Conservation (phyloP, 108 stramenopile genomes). For the Conticribra weissflogii region DNA sequence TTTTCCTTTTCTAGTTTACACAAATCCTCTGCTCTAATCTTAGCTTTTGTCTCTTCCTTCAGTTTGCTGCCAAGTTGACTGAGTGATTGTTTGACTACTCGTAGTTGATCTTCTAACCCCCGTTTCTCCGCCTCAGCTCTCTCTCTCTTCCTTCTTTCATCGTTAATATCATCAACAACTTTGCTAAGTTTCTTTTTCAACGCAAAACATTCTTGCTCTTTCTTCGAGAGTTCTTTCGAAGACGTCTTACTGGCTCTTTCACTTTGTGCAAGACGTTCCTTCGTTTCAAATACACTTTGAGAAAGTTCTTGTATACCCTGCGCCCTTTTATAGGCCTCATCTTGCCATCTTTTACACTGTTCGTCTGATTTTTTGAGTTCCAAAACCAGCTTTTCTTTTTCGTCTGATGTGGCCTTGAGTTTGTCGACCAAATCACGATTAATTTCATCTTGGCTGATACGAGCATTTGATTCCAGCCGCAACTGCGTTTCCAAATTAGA, state of each 20-base stretch:
- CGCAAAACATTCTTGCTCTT: constrained; percentile 77
- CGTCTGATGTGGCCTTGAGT: constrained; percentile 51
- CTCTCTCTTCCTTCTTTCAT: constrained; percentile 70
- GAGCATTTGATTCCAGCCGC: constrained; percentile 74
- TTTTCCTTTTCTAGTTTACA: constrained; percentile 73
- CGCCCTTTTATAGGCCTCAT: constrained; percentile 77
- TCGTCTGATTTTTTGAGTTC: constrained; percentile 61
- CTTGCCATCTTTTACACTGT: constrained; percentile 81
- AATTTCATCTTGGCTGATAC: constrained; percentile 64
- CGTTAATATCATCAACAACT: constrained; percentile 69
- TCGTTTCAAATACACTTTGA: constrained; percentile 86
- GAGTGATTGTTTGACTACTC: constrained; percentile 79
- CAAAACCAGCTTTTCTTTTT: constrained; percentile 56
- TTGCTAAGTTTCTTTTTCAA: constrained; percentile 72
- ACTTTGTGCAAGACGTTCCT: constrained; percentile 85
- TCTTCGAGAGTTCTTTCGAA: constrained; percentile 75
- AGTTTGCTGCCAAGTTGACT: constrained; percentile 63
- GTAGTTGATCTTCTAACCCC: constrained; percentile 70
- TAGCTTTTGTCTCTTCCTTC: constrained; percentile 72
- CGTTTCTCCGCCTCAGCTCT: constrained; percentile 71
- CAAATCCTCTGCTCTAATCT: constrained; percentile 69
- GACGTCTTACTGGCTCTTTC: constrained; percentile 86
- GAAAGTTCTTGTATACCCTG: constrained; percentile 89
- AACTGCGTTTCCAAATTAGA: constrained; percentile 81
- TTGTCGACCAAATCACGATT: constrained; percentile 67